Base-by-base conservation (phyloP, 2,329 filamentous ascomycete species). In the Lachnellula arida region DNA sequence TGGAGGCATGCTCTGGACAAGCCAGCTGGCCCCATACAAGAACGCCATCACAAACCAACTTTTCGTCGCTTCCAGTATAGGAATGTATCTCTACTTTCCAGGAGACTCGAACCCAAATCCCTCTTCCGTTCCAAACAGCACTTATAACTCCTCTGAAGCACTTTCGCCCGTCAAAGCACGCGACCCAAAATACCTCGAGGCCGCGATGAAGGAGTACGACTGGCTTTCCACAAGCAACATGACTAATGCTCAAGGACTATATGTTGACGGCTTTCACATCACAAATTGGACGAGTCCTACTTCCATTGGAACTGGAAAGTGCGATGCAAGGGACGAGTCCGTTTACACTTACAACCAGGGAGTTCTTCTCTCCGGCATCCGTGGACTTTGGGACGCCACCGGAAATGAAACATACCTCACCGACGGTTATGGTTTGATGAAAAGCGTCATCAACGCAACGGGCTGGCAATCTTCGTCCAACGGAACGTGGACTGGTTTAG, bases 281-380 rank as follows among this genome's bases (percentile, higher is more conserved):
- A 81, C 78, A 12, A 82, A 82, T 23, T 88, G 79, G 73, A 73
- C 73, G 3, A 59, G 60, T 40, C 80, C 83, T 55, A 73, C 75
- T 7, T 79, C 79, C 56, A 79, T 78, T 49, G 91, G 88, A 54
- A 85, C 82, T 0, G 78, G 82, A 60, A 32, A 32, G 28, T 97
- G 93, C 70, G 89, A 97, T 68, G 71, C 82, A 49, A 82, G 91
- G 49, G 89, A 96, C 71, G 84, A 92, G 63, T 93, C 91, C 85
- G 87, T 96, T 7, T 96, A 93, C 72, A 95, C 91, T 0, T 97
- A 97, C 75, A 97, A 97, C 73, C 93, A 97, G 71, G 93, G 92
- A 19, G 91, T 97, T 3, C 67, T 97, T 1, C 80, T 97, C 22
- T 91, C 89, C 4, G 92, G 91, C 12, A 81, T 91, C 53, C 82